phyloP scores from a whole-genome alignment of 2,329 filamentous ascomycete genomes.

The Aureobasidium sp. region DNA sequence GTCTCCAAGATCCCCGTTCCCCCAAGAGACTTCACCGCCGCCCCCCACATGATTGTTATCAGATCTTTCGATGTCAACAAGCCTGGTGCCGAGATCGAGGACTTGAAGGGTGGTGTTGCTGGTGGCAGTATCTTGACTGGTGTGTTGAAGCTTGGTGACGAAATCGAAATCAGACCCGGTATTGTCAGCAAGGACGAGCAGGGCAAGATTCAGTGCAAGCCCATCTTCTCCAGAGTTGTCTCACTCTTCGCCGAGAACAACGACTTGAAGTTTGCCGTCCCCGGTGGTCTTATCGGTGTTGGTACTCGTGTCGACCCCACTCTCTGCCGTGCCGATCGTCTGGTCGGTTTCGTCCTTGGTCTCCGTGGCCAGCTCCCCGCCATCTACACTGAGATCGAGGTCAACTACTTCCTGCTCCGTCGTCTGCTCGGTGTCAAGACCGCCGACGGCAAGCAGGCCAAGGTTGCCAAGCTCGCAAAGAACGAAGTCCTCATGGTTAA shows the following conservation, averaged over 20 bases:
- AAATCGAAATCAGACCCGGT: slow-evolving; percentile 98
- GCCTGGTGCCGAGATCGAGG: slow-evolving; percentile 96
- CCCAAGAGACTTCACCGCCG: slow-evolving; percentile 77
- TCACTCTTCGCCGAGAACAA: slow-evolving; percentile 97
- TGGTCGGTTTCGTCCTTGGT: slow-evolving; percentile 95
- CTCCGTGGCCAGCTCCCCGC: slow-evolving; percentile 88
- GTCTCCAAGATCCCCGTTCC: slow-evolving; percentile 93
- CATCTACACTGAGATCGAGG: slow-evolving; percentile 97
- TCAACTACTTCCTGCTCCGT: slow-evolving; percentile 98
- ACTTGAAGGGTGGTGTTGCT: slow-evolving; percentile 96
- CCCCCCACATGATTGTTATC: slow-evolving; percentile 98
- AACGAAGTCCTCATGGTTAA: slow-evolving; percentile 99
- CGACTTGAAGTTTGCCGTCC: slow-evolving; percentile 95
- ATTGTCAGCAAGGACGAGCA: slow-evolving; percentile 93
- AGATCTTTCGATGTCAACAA: slow-evolving; percentile 99
- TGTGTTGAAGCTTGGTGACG: slow-evolving; percentile 92
- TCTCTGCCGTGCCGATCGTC: slow-evolving; percentile 95
- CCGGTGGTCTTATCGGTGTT: slow-evolving; percentile 92
- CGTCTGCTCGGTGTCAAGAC: slow-evolving; percentile 94
- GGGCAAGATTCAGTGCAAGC: slow-evolving; percentile 90
- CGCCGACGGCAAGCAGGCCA: slow-evolving; percentile 96
- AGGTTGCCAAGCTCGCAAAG: slow-evolving; percentile 96
- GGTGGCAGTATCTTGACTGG: slow-evolving; percentile 95
- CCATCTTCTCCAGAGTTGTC: slow-evolving; percentile 92
- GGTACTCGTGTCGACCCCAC: slow-evolving; percentile 96